Base-by-base conservation (phyloP, 805 yeast genomes). In the Candida corydali region DNA sequence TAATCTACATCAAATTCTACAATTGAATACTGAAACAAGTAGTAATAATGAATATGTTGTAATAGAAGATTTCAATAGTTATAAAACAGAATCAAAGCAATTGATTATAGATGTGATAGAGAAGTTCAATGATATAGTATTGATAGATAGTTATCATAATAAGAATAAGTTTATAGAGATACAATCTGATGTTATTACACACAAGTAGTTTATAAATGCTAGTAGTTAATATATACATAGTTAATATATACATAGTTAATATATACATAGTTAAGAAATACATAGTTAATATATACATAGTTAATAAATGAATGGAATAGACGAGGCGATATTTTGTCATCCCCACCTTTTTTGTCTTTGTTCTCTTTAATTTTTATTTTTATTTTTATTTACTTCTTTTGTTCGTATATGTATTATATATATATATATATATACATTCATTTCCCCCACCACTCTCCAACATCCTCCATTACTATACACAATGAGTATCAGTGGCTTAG, bases 21-120 rank as follows among this genome's bases (percentile, higher is more conserved):
- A 3, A 15, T 38, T 15, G 3, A 17, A 36, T n/a, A 16, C 14
- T 8, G n/a, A 19, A 6, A 24, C 19, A 18, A n/a, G n/a, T n/a
- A n/a, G n/a, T n/a, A n/a, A n/a, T n/a, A n/a, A n/a, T n/a, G n/a
- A n/a, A n/a, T n/a, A n/a, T n/a, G 22, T 43, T 11, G 45, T 44
- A 37, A 29, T 45, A 14, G 50, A 46, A 37, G 36, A 40, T 8
- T 19, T 46, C 5, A 29, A 24, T 29, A 24, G 29, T 17, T 44
- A 39, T 20, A 8, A 42, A 12, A 17, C 27, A 9, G 35, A 32
- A 15, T 23, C 39, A 6, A 42, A 46, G 26, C 30, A 36, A 3
- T 20, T 30, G 16, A 19, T 41, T 5, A 33, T 44, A 11, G 19
- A 37, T 44, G 16, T 37, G 32, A 20, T 7, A 18, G 16, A 14